Percentiles rank a stretch among this genome's conserved stretches.
Conservation (phyloP, 352 stramenopile species). For the Pythium aquatile region DNA sequence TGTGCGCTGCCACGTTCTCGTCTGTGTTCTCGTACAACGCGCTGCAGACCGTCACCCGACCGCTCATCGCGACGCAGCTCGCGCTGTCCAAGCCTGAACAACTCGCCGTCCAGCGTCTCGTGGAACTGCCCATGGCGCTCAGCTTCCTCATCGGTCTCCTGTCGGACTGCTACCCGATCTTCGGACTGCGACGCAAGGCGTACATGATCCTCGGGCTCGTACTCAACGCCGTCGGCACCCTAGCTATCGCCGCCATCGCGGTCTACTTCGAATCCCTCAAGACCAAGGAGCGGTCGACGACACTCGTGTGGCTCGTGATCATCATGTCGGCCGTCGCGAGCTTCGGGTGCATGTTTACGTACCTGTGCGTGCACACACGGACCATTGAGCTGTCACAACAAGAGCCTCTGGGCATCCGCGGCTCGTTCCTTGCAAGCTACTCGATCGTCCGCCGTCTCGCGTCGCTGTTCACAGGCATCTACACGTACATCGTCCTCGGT, state of each 20-base stretch:
- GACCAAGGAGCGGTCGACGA: not conserved
- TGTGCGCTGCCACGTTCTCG: conserved; percentile 21
- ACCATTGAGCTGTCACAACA: conserved; percentile 39
- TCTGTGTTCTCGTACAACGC: conserved; percentile 27
- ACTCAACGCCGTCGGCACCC: conserved; percentile 21
- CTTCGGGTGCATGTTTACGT: conserved; percentile 39
- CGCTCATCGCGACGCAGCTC: conserved; percentile 27
- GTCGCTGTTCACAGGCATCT: conserved; percentile 13
- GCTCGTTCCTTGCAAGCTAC: conserved; percentile 29
- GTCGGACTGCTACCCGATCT: conserved; percentile 33
- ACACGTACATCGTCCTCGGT: conserved; percentile 15
- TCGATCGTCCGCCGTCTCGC: conserved; percentile 31
- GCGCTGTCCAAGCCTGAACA: conserved; percentile 17
- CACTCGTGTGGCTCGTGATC: conserved; percentile 26
- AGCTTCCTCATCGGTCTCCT: conserved; percentile 36
- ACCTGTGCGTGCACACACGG: conserved; percentile 31
- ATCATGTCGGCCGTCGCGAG: conserved; percentile 30
- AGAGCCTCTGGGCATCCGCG: conserved; percentile 29
- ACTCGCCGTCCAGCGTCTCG: conserved; percentile 22
- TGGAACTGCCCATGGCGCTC: conserved; percentile 30
- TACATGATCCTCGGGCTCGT: conserved; percentile 35
- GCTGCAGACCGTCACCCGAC: conserved; percentile 16
- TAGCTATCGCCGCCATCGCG: conserved; percentile 21
- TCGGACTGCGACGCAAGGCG: conserved; percentile 31
- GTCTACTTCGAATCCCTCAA: conserved; percentile 17